A percentile compares a stretch with the other conserved stretches of the same genome.
Evolutionary conservation across 2,329 filamentous ascomycete species (phyloP).

Genomic region (Aspergillus sp.): DNA sequence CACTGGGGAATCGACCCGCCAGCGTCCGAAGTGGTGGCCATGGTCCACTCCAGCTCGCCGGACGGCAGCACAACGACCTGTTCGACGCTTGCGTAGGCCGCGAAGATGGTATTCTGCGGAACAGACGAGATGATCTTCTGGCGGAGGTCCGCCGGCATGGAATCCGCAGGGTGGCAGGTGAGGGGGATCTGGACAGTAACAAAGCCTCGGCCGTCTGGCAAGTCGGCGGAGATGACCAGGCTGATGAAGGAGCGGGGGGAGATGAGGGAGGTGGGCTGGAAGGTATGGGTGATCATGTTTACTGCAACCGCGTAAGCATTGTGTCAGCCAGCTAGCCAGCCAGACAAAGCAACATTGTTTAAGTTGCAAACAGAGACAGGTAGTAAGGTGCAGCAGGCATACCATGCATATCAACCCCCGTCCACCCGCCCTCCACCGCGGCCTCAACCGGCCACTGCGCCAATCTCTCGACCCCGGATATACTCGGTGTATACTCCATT

Average conservation of each 20-base stretch:
- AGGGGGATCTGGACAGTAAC: conserved; percentile 27
- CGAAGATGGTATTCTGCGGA: conserved; percentile 21
- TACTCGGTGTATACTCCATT: conserved; percentile 32
- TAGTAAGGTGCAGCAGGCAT: conserved; percentile 3
- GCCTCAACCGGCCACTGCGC: conserved; percentile 18
- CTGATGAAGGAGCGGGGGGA: conserved; percentile 25
- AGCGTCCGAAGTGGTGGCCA: conserved; percentile 30
- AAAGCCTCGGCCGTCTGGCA: conserved; percentile 13
- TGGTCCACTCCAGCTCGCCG: conserved; percentile 21
- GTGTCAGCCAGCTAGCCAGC: too few relatives aligned
- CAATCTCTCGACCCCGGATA: conserved; percentile 20
- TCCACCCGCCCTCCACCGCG: conserved; percentile 12
- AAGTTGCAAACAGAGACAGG: too few relatives aligned
- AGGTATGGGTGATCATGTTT: conserved; percentile 28
- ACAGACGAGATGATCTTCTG: conserved; percentile 13
- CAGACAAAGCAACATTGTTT: too few relatives aligned
- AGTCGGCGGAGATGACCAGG: conserved; percentile 21
- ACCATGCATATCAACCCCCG: conserved; percentile 20
- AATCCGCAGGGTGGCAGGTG: conserved; percentile 2
- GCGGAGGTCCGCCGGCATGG: conserved; percentile 11
- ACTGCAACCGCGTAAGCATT: conserved; percentile 12
- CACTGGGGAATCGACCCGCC: conserved; percentile 27
- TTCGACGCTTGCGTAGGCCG: conserved; percentile 28
- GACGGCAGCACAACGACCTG: conserved; percentile 12
- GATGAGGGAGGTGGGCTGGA: conserved; percentile 23